Base-by-base conservation (phyloP, 495 filamentous ascomycete species). In the Aspergillus nidulans region DNA sequence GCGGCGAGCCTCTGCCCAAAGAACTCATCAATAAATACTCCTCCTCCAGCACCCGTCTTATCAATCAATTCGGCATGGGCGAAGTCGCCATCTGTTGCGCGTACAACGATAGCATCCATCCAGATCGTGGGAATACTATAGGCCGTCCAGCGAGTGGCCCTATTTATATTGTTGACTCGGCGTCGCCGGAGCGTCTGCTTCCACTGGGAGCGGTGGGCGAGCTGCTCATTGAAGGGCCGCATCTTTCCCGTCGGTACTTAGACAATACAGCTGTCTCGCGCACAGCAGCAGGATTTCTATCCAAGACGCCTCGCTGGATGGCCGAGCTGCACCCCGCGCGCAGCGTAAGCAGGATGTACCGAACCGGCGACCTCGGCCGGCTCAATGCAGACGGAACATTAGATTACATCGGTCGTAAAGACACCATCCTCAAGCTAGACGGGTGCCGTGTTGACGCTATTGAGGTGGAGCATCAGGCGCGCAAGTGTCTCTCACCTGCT, bases 351-450 rank as follows among this genome's bases (percentile, higher is more conserved):
- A 25, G 45, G 16, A 24, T 69, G 18, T 95, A 95, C 60, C 81
- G 88, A 4, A 92, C 90, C 10, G 90, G 90, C 0, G 90, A 95
- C 62, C 70, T 94, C 2, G 89, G 90, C 13, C 77, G 90, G 0
- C 76, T 90, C 18, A 74, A 88, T 13, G 78, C 89, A 51, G 85
- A 92, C 59, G 82, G 77, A 2, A 84, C 81, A 10, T 84, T 94
- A 48, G 82, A 88, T 43, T 90, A 91, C 48, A 68, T 88, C 9
- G 90, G 90, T 1, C 80, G 90, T 8, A 84, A 81, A 2, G 90
- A 95, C 62, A 87, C 89, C 52, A 87, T 92, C 66, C 79, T 92
- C 25, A 95, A 95, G 63, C 76, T 95, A 0, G 78, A 89, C 12
- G 90, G 90, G 0, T 87, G 90, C 56, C 76, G 90, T 4, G 74